These are phyloP conservation scores for Penicillium manginii DNA, from an alignment of 495 filamentous ascomycete species.

Conservation along the genomic window DNA sequence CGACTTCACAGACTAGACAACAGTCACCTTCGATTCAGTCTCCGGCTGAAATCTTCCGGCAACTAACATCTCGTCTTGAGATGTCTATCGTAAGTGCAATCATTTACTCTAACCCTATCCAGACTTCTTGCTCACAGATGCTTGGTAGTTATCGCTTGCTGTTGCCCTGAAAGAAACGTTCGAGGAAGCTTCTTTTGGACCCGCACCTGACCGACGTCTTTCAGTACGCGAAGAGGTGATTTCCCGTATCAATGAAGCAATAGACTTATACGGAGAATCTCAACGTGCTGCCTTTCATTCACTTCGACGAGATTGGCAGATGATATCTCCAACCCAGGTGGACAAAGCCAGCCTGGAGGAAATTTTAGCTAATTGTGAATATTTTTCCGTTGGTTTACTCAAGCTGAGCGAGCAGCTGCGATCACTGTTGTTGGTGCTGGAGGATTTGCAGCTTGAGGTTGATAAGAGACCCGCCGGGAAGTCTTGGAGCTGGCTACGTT, in stretches of 20 bases:
- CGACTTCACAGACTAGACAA: background rate
- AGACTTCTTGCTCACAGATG: background rate
- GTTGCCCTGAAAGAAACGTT: conserved; percentile 88
- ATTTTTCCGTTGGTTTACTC: conserved; percentile 87
- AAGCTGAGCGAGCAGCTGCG: conserved; percentile 90
- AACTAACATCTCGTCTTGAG: conserved; percentile 5
- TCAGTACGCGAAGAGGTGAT: conserved; percentile 75
- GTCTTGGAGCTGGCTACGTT: conserved; percentile 85
- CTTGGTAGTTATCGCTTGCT: conserved; percentile 73
- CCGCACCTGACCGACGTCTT: conserved; percentile 66
- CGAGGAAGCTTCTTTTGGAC: conserved; percentile 79
- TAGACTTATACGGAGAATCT: conserved; percentile 73
- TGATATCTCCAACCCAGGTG: conserved; percentile 63
- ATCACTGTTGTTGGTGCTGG: conserved; percentile 73
- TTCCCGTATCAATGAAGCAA: conserved; percentile 74
- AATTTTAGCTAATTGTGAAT: conserved; percentile 90
- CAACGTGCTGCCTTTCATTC: conserved; percentile 72
- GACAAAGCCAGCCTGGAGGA: conserved; percentile 95
- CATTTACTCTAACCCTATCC: conserved; percentile 18
- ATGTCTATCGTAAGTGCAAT: background rate
- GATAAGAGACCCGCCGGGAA: conserved; percentile 57
- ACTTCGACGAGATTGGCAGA: conserved; percentile 76
- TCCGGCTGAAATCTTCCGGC: background rate
- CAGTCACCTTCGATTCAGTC: background rate
- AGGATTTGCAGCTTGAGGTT: conserved; percentile 73